A percentile compares a stretch with the other conserved stretches of the same genome.
These are phyloP conservation scores for Ceratocystis colombiana DNA, from an alignment of 2,329 filamentous ascomycete genomes.

Conservation along the genomic window DNA sequence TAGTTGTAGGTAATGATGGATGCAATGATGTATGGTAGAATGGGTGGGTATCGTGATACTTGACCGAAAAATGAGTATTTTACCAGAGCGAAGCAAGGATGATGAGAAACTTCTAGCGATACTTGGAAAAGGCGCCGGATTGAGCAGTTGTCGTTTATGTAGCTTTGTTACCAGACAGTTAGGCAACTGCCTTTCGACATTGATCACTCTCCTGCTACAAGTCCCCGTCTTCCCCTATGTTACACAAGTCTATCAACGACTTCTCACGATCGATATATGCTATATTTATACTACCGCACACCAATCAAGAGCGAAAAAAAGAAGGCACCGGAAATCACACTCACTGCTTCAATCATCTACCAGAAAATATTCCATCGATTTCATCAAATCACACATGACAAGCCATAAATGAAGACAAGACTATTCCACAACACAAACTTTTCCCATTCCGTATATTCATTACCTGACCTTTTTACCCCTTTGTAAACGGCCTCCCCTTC, in stretches of 20 bases:
- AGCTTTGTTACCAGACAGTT: neutral
- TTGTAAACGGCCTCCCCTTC: neutral
- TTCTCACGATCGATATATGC: too few relatives aligned
- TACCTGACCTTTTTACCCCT: constrained; percentile 6
- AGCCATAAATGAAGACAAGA: neutral
- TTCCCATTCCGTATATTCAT: constrained; percentile 11
- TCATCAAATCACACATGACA: constrained; percentile 1
- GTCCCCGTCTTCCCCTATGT: neutral
- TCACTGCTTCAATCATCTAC: too few relatives aligned
- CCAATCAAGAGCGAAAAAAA: too few relatives aligned
- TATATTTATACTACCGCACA: too few relatives aligned
- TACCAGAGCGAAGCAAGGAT: neutral
- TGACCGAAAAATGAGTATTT: neutral
- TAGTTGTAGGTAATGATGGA: neutral
- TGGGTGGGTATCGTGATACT: neutral
- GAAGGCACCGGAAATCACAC: too few relatives aligned
- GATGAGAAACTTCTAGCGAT: neutral
- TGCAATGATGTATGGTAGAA: neutral
- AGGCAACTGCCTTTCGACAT: neutral
- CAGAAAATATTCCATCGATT: neutral
- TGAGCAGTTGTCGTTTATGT: neutral
- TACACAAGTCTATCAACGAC: neutral
- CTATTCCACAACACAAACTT: neutral
- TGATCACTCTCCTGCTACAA: neutral
- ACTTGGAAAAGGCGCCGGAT: neutral